Evolutionary conservation across 306 rosid genomes (phyloP).

Genomic region (Dalbergia oliveri): DNA sequence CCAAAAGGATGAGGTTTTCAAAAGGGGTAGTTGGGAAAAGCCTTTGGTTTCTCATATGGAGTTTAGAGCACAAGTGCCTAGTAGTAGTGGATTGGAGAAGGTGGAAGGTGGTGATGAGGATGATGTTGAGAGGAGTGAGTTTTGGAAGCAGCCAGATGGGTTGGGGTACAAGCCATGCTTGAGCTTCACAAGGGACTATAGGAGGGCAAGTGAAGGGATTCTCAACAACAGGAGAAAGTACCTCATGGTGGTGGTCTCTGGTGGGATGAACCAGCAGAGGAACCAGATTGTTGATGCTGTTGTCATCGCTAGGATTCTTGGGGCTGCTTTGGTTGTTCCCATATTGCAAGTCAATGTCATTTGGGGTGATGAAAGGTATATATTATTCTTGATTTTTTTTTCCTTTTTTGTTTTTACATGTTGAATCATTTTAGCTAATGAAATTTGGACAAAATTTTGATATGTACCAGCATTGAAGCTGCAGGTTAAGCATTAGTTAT

Average conservation of each 20-base stretch:
- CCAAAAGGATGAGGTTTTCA: conserved; percentile 41
- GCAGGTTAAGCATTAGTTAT: not conserved
- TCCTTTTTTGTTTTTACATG: too few relatives aligned
- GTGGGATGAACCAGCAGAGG: conserved; percentile 99
- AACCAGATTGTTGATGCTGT: conserved; percentile 99
- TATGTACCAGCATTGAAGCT: not conserved
- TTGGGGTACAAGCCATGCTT: conserved; percentile 87
- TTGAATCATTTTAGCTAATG: not conserved
- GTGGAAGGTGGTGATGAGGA: conserved; percentile 34
- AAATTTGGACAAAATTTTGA: not conserved
- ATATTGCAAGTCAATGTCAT: conserved; percentile 93
- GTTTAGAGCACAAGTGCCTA: conserved; percentile 43
- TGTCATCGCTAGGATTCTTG: conserved; percentile 96
- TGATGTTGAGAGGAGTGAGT: conserved; percentile 49
- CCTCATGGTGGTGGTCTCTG: conserved; percentile 89
- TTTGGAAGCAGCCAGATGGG: conserved; percentile 92
- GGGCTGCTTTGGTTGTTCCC: conserved; percentile 95
- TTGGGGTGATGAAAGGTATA: conserved; percentile 98
- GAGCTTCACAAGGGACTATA: conserved; percentile 68
- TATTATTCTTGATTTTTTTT: not conserved
- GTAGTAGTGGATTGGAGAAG: conserved; percentile 8
- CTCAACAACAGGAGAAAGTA: conserved; percentile 70
- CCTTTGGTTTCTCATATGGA: conserved; percentile 51
- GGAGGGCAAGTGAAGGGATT: conserved; percentile 57
- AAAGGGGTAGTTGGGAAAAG: not conserved